Evolutionary conservation across 2,329 filamentous ascomycete genomes (phyloP), one percentile per base, ranked within the genome.

Genomic region (Rhynchosporium graminicola): DNA sequence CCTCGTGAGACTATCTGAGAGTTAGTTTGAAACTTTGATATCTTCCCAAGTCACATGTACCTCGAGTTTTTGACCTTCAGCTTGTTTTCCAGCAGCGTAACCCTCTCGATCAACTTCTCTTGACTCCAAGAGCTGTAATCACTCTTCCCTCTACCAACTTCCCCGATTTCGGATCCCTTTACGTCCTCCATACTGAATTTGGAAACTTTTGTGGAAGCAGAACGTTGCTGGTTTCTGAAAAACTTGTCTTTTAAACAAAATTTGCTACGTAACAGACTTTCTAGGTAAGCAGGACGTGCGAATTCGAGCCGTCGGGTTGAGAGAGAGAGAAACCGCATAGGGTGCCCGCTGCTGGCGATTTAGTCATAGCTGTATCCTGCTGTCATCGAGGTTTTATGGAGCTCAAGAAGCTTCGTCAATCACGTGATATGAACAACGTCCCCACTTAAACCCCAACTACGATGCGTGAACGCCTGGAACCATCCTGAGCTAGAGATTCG

Each of bases 61-160:
- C 67, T 70, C 43, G 75, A 67, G 29, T 77, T 81, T 50, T 80
- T 79, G n/a, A 73, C 76, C 59, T 83, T 80, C 13, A 92, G 77
- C 71, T 91, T 82, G 4, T 79, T 74, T 74, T 96, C 91, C 6
- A 95, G 80, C 57, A 84, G 78, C 15, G 80, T 82, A 51, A 96
- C 86, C 46, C 88, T 83, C 67, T 83, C 78, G 48, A 95, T 83
- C 43, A 95, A 83, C 50, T 84, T 84, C 45, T 86, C 81, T 65
- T 85, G 86, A 59, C 83, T 87, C 89, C 89, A 93, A 66, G 79
- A 80, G 46, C 80, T 80, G 76, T 93, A 93, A 57, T 79, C 77
- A 10, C 74, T 72, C 15, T 75, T 72, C 50, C 64, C 15, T 43
- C 10, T 28, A 13, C 29, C 33, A 31, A 3, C 36, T 9, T 31